Percentiles rank a stretch among this genome's conserved stretches.
Evolutionary conservation across 179 eudicot species (phyloP).

Genomic region (Drosera spatulata): DNA sequence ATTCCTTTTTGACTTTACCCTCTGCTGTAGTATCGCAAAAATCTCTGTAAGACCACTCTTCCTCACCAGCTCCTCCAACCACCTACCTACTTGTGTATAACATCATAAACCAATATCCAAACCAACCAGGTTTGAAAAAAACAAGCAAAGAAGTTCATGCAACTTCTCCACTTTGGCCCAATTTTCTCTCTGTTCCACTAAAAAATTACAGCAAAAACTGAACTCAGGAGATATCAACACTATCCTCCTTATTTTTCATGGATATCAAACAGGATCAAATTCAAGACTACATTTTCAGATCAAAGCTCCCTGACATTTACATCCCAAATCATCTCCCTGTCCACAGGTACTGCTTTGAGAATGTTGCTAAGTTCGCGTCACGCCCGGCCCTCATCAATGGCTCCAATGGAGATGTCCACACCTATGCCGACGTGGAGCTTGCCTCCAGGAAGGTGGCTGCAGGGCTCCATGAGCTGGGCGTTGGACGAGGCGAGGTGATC

Average conservation of each 20-base stretch:
- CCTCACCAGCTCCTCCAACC: too few relatives aligned
- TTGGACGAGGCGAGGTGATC: constrained; percentile 42
- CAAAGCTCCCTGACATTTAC: constrained; percentile 71
- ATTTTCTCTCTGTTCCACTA: neutral
- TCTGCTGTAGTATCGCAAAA: too few relatives aligned
- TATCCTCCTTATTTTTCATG: neutral
- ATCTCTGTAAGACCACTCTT: too few relatives aligned
- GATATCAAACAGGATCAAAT: neutral
- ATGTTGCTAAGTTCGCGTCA: constrained; percentile 25
- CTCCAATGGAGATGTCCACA: constrained; percentile 32
- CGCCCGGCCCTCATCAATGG: constrained; percentile 66
- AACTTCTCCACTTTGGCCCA: neutral
- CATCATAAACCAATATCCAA: too few relatives aligned
- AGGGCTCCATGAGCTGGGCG: constrained; percentile 32
- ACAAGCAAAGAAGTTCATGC: too few relatives aligned
- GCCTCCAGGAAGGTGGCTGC: constrained; percentile 33
- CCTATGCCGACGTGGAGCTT: constrained; percentile 57
- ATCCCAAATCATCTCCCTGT: constrained; percentile 71
- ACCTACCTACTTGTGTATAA: too few relatives aligned
- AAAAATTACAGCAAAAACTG: neutral
- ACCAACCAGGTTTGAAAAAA: too few relatives aligned
- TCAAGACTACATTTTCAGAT: constrained; percentile 53
- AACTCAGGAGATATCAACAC: neutral
- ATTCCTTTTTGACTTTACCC: too few relatives aligned
- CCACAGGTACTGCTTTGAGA: constrained; percentile 66